Evolutionary conservation across 108 stramenopile species (phyloP).

Genomic region (Cyclotella atomus): DNA sequence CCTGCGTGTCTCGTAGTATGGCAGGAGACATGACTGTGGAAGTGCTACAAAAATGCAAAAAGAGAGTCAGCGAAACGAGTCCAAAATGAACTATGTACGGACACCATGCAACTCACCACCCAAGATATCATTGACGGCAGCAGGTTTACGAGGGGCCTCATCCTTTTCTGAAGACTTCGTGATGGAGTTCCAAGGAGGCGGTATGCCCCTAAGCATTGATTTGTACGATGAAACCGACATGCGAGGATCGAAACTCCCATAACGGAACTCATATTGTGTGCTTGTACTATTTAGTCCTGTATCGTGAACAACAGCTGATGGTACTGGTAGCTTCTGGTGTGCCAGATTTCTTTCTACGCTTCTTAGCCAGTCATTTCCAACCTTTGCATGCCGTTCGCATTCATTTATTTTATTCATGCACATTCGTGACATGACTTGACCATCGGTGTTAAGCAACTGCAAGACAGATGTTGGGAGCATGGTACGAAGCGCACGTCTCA

Average conservation of each 20-base stretch:
- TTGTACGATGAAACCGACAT: slow-evolving; percentile 57
- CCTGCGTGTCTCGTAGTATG: slow-evolving; percentile 83
- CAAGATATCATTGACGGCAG: slow-evolving; percentile 15
- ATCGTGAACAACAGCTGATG: slow-evolving; percentile 15
- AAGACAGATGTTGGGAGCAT: slow-evolving; percentile 67
- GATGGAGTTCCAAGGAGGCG: slow-evolving; percentile 73
- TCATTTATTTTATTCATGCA: slow-evolving; percentile 74
- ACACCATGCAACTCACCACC: background rate
- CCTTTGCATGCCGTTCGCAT: slow-evolving; percentile 63
- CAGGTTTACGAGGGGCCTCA: background rate
- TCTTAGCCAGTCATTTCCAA: slow-evolving; percentile 66
- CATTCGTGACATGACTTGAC: slow-evolving; percentile 58
- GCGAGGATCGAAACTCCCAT: slow-evolving; percentile 77
- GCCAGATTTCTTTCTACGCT: slow-evolving; percentile 63
- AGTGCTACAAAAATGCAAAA: background rate
- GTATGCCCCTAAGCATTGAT: slow-evolving; percentile 63
- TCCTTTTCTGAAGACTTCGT: background rate
- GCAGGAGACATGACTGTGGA: slow-evolving; percentile 68
- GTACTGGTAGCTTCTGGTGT: slow-evolving; percentile 31
- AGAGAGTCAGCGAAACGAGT: slow-evolving; percentile 39
- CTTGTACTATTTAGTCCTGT: slow-evolving; percentile 8
- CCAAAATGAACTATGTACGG: slow-evolving; percentile 25
- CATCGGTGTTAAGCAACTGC: slow-evolving; percentile 54
- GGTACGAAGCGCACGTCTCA: slow-evolving; percentile 61
- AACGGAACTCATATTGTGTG: slow-evolving; percentile 28